Percentiles rank a stretch among this genome's conserved stretches.
Evolutionary conservation across 2,329 filamentous ascomycete genomes (phyloP).

Genomic region (Alternaria sp.): DNA sequence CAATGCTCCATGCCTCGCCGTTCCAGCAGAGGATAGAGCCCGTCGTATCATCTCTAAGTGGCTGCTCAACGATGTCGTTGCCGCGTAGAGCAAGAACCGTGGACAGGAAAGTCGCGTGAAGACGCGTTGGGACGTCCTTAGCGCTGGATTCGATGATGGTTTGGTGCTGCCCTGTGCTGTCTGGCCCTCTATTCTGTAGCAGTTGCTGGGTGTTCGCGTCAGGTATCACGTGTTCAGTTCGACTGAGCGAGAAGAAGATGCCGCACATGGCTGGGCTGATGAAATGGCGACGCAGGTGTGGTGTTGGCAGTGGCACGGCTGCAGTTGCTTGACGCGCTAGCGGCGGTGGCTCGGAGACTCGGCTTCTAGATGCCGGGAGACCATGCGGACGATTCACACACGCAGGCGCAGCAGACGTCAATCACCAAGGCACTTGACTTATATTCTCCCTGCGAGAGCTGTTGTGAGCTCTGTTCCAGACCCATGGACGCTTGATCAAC

Average conservation of each 20-base stretch:
- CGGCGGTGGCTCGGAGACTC: constrained; percentile 24
- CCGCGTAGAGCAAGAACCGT: constrained; percentile 93
- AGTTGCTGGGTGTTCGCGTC: constrained; percentile 31
- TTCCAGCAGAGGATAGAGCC: constrained; percentile 91
- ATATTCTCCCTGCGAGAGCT: constrained; percentile 7
- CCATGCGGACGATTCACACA: constrained; percentile 18
- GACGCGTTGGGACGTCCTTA: neutral
- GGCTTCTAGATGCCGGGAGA: constrained; percentile 28
- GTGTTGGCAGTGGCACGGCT: constrained; percentile 5
- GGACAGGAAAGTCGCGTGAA: constrained; percentile 71
- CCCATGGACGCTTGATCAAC: constrained; percentile 31
- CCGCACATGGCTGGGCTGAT: constrained; percentile 47
- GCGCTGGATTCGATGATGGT: constrained; percentile 12
- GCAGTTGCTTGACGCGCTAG: neutral
- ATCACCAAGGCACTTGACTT: constrained; percentile 11
- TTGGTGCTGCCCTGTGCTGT: constrained; percentile 30
- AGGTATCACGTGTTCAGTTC: constrained; percentile 26
- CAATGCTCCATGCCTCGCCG: constrained; percentile 88
- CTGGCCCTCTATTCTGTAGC: constrained; percentile 43
- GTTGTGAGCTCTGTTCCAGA: constrained; percentile 9
- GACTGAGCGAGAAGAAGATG: constrained; percentile 59
- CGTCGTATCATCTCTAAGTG: constrained; percentile 64
- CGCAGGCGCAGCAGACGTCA: constrained; percentile 18
- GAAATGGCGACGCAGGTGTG: constrained; percentile 14
- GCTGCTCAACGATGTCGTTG: constrained; percentile 72